Base-by-base conservation (phyloP, 2,329 filamentous ascomycete genomes). In the Chrysoporthe puriensis region DNA sequence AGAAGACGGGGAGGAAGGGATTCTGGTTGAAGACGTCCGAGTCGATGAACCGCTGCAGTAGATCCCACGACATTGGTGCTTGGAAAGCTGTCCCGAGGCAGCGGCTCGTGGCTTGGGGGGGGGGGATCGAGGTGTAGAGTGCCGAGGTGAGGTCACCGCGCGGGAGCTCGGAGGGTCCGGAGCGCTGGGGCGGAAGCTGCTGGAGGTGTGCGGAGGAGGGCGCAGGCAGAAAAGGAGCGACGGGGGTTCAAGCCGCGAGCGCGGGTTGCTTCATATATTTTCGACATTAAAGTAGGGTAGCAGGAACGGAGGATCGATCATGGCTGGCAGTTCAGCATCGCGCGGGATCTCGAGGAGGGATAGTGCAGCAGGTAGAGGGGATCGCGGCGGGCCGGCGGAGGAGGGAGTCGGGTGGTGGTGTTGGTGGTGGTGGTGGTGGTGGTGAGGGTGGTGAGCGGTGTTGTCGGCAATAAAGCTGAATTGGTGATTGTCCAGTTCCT, bases 1-100 rank as follows among this genome's bases (percentile, higher is more conserved):
- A 96, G 72, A 92, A 93, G 78, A 96, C 92, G 70, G 92, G 91
- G 79, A 96, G 89, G 80, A 94, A 95, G 71, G 93, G 92, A 81
- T 95, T 91, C 82, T 92, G 90, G 84, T 94, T 95, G 86, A 96
- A 96, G 84, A 96, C 91, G 85, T 96, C 92, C 84, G 91, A 94
- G 86, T 95, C 92, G 84, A 96, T 89, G 88, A 95, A 94, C 81
- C 92, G 89, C 85, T 93, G 91, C 79, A 96, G 87, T 83, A 96
- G 85, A 84, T 94, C 91, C 92, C 92, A 95, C 84, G 89, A 91
- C 89, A 90, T 90, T 83, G 79, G 79, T 75, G 79, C 73, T 72
- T 69, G 72, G 70, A 70, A 70, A 70, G 72, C 70, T 72, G 54
- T 52, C 62, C 43, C 46, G 52, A 70, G 48, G 66, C 62, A 61